These are phyloP conservation scores for Coelastrella sp. DNA, from an alignment of 139 green algal species.

Conservation along the genomic window DNA sequence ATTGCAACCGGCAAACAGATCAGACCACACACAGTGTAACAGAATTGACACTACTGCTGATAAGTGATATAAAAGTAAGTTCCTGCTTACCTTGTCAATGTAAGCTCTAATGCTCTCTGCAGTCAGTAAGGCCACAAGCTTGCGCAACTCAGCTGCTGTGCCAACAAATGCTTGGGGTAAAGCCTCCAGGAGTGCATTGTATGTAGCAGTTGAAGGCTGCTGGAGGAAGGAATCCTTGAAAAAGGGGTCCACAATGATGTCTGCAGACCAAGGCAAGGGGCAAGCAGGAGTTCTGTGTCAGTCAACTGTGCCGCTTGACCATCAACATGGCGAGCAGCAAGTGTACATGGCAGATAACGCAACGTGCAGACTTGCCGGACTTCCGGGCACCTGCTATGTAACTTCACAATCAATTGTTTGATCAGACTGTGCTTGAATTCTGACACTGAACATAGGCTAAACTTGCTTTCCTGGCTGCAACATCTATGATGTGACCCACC, in stretches of 20 bases:
- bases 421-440: too few relatives aligned
- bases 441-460: too few relatives aligned
- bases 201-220: slow-evolving; percentile 29
- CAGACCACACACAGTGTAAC: too few relatives aligned
- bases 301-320: neutral
- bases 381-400: too few relatives aligned
- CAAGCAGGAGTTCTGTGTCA: neutral
- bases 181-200: neutral
- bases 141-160: slow-evolving; percentile 17
- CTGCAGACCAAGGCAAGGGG: neutral
- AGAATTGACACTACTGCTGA: too few relatives aligned
- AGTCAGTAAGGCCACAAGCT: slow-evolving; percentile 31
- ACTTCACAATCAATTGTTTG: too few relatives aligned
- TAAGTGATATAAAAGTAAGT: too few relatives aligned
- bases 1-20: too few relatives aligned
- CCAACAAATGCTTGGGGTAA: slow-evolving; percentile 36
- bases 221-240: slow-evolving; percentile 39
- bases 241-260: slow-evolving; percentile 42
- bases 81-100: slow-evolving; percentile 6
- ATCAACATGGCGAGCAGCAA: neutral
- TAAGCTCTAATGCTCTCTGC: slow-evolving; percentile 36
- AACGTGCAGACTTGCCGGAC: too few relatives aligned
- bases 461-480: neutral
- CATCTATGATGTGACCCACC: too few relatives aligned
- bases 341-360: too few relatives aligned